Conservation (phyloP, 345 rosid genomes). For the Rubroshorea leprosula region DNA sequence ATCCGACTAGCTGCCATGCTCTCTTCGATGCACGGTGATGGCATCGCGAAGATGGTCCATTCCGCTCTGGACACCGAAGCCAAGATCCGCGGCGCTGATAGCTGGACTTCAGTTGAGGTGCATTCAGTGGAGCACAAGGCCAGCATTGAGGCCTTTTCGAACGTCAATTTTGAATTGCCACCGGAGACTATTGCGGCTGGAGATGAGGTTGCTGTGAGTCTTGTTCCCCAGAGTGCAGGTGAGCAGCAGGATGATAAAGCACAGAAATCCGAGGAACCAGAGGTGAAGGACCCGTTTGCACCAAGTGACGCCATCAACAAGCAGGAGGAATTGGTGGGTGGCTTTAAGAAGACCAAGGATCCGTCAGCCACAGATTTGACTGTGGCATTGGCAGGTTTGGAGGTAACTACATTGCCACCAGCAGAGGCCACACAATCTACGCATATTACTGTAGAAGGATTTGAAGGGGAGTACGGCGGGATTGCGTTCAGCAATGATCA, state of each 20-base stretch:
- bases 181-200: slow-evolving; percentile 76
- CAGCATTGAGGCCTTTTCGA: slow-evolving; percentile 56
- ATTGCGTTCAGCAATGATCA: slow-evolving; percentile 87
- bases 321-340: slow-evolving; percentile 74
- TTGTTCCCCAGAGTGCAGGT: slow-evolving; percentile 42
- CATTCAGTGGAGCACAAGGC: slow-evolving; percentile 65
- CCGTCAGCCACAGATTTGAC: slow-evolving; percentile 61
- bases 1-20: slow-evolving; percentile 94
- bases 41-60: slow-evolving; percentile 97
- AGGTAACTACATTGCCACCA: slow-evolving; percentile 88
- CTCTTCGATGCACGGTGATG: slow-evolving; percentile 90
- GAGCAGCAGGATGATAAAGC: slow-evolving; percentile 45
- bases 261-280: slow-evolving; percentile 50
- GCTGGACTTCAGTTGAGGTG: slow-evolving; percentile 54
- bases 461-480: slow-evolving; percentile 96
- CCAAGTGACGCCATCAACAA: slow-evolving; percentile 68
- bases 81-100: slow-evolving; percentile 93
- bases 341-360: slow-evolving; percentile 83
- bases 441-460: slow-evolving; percentile 83
- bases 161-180: slow-evolving; percentile 65
- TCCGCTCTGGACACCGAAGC: slow-evolving; percentile 83
- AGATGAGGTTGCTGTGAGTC: slow-evolving; percentile 62
- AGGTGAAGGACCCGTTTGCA: slow-evolving; percentile 81
- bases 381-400: slow-evolving; percentile 82
- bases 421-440: slow-evolving; percentile 98